Percentiles rank a stretch among this genome's conserved stretches.
Conservation (phyloP, 371 early-diverging fungal species). For the Apophysomyces elegans region DNA sequence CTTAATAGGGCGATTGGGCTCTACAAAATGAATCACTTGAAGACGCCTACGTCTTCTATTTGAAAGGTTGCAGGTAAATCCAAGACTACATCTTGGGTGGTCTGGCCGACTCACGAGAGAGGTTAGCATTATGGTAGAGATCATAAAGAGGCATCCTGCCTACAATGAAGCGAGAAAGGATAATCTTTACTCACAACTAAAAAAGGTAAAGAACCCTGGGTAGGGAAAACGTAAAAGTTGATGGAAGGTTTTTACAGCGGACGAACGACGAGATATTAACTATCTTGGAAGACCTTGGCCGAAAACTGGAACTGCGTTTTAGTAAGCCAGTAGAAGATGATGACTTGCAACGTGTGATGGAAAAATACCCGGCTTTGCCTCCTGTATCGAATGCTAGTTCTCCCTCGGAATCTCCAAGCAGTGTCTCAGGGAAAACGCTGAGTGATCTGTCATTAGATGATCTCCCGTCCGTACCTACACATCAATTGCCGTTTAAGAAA, state of each 20-base stretch:
- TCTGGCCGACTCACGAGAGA: background rate
- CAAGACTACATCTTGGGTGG: background rate
- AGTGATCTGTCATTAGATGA: slow-evolving; percentile 23
- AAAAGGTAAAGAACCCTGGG: slow-evolving; percentile 39
- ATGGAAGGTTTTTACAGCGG: slow-evolving; percentile 20
- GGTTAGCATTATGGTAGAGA: slow-evolving; percentile 58
- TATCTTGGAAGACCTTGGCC: slow-evolving; percentile 27
- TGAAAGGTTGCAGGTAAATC: slow-evolving; percentile 50
- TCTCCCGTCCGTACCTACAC: slow-evolving; percentile 31
- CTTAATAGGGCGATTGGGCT: slow-evolving; percentile 36
- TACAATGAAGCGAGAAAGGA: slow-evolving; percentile 42
- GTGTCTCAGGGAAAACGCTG: background rate
- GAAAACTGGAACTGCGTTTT: slow-evolving; percentile 17
- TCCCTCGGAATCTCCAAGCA: slow-evolving; percentile 11
- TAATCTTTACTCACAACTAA: slow-evolving; percentile 43
- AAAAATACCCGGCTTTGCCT: slow-evolving; percentile 18
- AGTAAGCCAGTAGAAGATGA: slow-evolving; percentile 13
- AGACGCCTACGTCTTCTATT: slow-evolving; percentile 46
- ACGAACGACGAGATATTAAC: slow-evolving; percentile 33
- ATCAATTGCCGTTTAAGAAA: slow-evolving; percentile 18
- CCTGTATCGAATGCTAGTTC: slow-evolving; percentile 12
- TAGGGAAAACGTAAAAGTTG: slow-evolving; percentile 1
- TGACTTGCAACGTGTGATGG: slow-evolving; percentile 16
- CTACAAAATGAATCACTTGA: slow-evolving; percentile 42
- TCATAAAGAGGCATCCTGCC: slow-evolving; percentile 52